Base-by-base conservation (phyloP, 2,329 filamentous ascomycete genomes). In the Epichloe bromicola region DNA sequence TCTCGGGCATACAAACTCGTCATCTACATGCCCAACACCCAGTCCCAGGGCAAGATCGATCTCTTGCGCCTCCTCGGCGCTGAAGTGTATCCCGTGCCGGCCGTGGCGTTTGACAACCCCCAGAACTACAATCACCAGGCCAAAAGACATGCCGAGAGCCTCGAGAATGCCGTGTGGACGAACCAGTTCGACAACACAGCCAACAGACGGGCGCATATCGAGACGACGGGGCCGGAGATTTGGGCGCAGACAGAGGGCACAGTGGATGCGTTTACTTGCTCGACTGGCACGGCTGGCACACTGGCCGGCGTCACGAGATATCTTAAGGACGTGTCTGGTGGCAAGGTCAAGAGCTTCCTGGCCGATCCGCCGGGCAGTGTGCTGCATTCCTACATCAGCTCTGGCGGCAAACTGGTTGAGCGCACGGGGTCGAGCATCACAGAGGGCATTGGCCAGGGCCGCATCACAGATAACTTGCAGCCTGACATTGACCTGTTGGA, bases 1-100 rank as follows among this genome's bases (percentile, higher is more conserved):
- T 87, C 85, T 38, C 85, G 85, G 61, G 93, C 91, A 40, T 97
- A 98, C 77, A 85, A 85, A 66, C 82, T 95, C 48, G 90, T 97
- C 64, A 98, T 98, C 66, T 98, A 97, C 80, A 97, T 98, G 93
- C 93, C 93, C 61, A 86, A 98, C 75, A 97, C 91, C 46, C 93
- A 97, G 72, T 95, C 90, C 19, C 91, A 95, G 71, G 93, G 90
- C 66, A 98, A 98, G 75, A 87, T 98, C 65, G 93, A 97, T 67
- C 78, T 98, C 49, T 74, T 98, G 57, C 79, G 91, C 8, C 75
- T 97, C 37, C 79, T 98, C 10, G 93, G 93, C 57, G 93, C 93
- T 26, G 90, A 97, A 69, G 93, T 98, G 36, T 86, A 95, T 70
- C 90, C 93, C 17, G 93, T 98, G 0, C 93, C 93, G 15, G 93